Evolutionary conservation across 2,329 filamentous ascomycete genomes (phyloP).

Genomic region (Fusarium guadeloupense): DNA sequence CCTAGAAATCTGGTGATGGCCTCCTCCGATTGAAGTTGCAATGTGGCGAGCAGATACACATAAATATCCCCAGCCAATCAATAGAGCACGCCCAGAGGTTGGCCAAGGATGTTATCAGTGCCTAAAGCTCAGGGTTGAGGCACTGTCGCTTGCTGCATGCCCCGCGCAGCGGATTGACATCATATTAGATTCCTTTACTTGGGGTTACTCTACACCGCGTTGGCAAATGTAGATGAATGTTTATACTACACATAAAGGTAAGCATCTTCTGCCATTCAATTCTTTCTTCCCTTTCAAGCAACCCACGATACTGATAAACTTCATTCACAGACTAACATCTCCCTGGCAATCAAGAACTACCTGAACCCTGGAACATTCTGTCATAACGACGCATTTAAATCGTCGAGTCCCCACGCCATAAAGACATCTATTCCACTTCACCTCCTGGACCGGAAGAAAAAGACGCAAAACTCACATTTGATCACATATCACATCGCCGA

Average conservation of each 20-base stretch:
- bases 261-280: not conserved
- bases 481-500: not conserved
- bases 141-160: slow-evolving; percentile 9
- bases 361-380: slow-evolving; percentile 10
- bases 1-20: slow-evolving; percentile 14
- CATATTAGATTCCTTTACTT: slow-evolving; percentile 18
- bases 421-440: not conserved
- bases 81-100: not conserved
- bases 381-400: not conserved
- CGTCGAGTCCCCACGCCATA: not conserved
- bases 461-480: not conserved
- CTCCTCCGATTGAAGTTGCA: not conserved
- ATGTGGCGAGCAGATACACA: slow-evolving; percentile 11
- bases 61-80: slow-evolving; percentile 12
- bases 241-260: not conserved
- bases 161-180: slow-evolving; percentile 30
- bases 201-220: no score
- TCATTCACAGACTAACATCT: not conserved
- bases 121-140: slow-evolving; percentile 1
- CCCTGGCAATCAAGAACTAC: not conserved
- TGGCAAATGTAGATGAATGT: not conserved
- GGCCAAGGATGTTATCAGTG: slow-evolving; percentile 9
- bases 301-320: no score
- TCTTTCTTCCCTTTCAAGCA: not conserved
- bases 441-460: not conserved